A percentile compares a stretch with the other conserved stretches of the same genome.
Evolutionary conservation across 805 yeast genomes (phyloP).

Genomic region (Saturnispora kantuleensis): DNA sequence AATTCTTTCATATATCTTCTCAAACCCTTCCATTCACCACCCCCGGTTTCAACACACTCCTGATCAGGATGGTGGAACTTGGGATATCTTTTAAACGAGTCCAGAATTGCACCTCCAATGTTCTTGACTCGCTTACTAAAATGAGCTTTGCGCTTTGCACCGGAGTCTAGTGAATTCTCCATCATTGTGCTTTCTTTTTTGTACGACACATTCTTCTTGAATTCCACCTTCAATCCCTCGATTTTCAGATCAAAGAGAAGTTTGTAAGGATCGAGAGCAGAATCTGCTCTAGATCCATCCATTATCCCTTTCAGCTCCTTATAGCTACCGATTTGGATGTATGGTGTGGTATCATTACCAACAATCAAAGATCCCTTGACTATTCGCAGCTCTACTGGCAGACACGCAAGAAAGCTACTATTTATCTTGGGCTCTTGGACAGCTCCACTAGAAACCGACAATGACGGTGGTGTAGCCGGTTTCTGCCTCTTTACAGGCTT

Average conservation of each 20-base stretch:
- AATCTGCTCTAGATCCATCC: constrained; percentile 43
- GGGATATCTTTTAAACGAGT: background rate
- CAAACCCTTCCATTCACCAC: constrained; percentile 63
- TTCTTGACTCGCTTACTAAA: background rate
- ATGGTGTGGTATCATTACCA: constrained; percentile 74
- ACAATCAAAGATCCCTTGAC: constrained; percentile 63
- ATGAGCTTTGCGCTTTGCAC: background rate
- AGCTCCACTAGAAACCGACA: background rate
- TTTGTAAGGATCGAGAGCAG: constrained; percentile 46
- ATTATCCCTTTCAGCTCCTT: constrained; percentile 42
- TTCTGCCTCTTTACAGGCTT: background rate
- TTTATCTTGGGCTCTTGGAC: background rate
- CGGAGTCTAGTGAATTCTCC: background rate
- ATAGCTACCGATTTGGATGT: constrained; percentile 56
- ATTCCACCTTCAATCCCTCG: constrained; percentile 43
- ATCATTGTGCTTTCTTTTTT: constrained; percentile 19
- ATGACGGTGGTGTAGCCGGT: background rate
- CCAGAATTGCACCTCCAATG: background rate
- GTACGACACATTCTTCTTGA: constrained; percentile 66
- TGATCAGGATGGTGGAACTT: background rate
- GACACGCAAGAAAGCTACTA: constrained; percentile 23
- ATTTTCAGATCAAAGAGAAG: constrained; percentile 35
- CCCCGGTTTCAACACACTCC: too few species aligned
- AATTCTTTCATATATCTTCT: constrained; percentile 45
- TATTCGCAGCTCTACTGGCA: constrained; percentile 57